phyloP scores from a whole-genome alignment of 345 rosid genomes.

The Pseudoturritis turrita region DNA sequence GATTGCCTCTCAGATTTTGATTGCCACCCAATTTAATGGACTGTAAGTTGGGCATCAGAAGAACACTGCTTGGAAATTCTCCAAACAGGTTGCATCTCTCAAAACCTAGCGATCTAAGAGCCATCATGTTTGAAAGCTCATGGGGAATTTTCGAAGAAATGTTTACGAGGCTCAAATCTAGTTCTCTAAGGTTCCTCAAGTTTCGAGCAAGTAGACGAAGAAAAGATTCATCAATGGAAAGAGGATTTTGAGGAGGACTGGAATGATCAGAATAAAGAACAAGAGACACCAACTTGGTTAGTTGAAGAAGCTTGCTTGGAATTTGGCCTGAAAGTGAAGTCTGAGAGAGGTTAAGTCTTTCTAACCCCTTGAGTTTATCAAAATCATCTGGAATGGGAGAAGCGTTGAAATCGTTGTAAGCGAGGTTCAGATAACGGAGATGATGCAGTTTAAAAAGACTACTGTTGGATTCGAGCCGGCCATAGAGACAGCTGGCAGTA shows the following conservation, averaged over 20 bases:
- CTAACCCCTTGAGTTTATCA: not conserved
- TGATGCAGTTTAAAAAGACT: not conserved
- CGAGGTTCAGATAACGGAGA: not conserved
- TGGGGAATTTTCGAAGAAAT: not conserved
- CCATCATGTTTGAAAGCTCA: not conserved
- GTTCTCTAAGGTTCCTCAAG: not conserved
- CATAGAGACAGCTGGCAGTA: not conserved
- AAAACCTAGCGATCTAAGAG: not conserved
- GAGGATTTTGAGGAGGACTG: too few species aligned
- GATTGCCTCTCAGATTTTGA: not conserved
- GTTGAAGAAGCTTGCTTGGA: not conserved
- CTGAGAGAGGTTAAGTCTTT: not conserved
- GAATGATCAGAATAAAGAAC: not conserved
- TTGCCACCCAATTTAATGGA: not conserved
- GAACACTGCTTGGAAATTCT: not conserved
- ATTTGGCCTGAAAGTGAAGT: not conserved
- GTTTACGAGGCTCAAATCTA: not conserved
- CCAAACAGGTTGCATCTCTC: not conserved
- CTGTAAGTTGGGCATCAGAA: not conserved
- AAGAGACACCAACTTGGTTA: constrained; percentile 3
- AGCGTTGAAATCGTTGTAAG: not conserved
- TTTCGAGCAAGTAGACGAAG: not conserved
- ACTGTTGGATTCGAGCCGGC: not conserved
- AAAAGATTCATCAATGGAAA: not conserved
- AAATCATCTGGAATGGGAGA: not conserved